A percentile compares a stretch with the other conserved stretches of the same genome.
These are phyloP conservation scores for Termitomyces eurrhizus DNA, from an alignment of 768 basidiomycete species.

Conservation along the genomic window DNA sequence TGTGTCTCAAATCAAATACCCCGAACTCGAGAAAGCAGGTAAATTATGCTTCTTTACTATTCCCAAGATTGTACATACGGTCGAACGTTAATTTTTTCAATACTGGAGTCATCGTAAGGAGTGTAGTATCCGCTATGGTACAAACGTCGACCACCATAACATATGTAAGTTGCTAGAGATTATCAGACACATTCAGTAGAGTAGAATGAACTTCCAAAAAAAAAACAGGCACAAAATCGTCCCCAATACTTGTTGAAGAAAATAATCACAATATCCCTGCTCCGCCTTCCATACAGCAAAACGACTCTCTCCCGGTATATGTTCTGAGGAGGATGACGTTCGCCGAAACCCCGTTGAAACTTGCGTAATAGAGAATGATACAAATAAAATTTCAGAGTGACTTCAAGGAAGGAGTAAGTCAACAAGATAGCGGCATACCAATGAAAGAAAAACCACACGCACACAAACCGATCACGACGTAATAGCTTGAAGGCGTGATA, in stretches of 20 bases:
- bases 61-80: conserved; percentile 11
- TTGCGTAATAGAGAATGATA: conserved; percentile 12
- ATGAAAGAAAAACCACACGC: background rate
- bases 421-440: background rate
- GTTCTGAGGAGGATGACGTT: background rate
- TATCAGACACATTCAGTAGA: conserved; percentile 15
- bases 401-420: conserved; percentile 2
- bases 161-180: conserved; percentile 14
- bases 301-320: conserved; percentile 8
- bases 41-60: background rate
- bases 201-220: conserved; percentile 13
- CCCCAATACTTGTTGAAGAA: conserved; percentile 13
- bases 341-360: conserved; percentile 2
- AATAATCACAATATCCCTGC: conserved; percentile 12
- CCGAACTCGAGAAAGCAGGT: background rate
- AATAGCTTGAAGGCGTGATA: conserved; percentile 19
- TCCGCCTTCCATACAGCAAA: conserved; percentile 5
- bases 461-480: conserved; percentile 18
- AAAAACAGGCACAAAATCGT: conserved; percentile 14
- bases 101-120: conserved; percentile 3
- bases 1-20: background rate
- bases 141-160: conserved; percentile 11
- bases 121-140: conserved; percentile 18
- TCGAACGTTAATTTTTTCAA: background rate
- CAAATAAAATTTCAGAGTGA: conserved; percentile 1